Evolutionary conservation across 2,329 filamentous ascomycete genomes (phyloP), one percentile per base, ranked within the genome.

Genomic region (Microcera coccophila): DNA sequence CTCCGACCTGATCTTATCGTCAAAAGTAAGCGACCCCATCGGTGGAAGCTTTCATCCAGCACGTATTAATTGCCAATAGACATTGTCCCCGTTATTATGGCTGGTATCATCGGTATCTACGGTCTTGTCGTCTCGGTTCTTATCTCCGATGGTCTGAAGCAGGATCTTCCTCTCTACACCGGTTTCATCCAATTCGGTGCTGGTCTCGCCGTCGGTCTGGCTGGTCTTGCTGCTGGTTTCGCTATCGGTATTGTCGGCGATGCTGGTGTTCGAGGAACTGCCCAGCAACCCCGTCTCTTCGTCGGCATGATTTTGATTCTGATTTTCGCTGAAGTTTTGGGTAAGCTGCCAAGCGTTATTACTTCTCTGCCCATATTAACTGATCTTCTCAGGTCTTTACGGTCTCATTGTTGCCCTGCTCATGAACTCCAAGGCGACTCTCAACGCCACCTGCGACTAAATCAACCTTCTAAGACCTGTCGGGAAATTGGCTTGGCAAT

Each of bases 101-200:
- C 93, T 79, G 93, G 93, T 97, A 98, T 98, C 73, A 97, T 98
- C 74, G 93, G 89, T 86, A 97, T 98, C 71, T 98, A 93, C 75
- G 87, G 87, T 62, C 80, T 93, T 55, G 87, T 93, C 72, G 87
- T 91, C 49, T 90, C 87, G 15, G 87, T 93, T 67, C 73, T 93
- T 62, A 89, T 93, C 65, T 90, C 87, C 63, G 86, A 89, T 67
- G 82, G 81, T 60, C 75, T 93, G 53, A 77, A 75, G 59, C 86
- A 91, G 71, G 66, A 80, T 53, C 71, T 85, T 49, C 76, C 87
- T 48, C 78, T 93, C 49, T 91, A 85, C 72, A 89, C 86, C 43
- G 84, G 85, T 48, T 90, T 91, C 74, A 87, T 91, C 62, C 87
- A 91, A 69, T 81, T 91, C 48, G 87, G 87, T 70, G 87, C 87